A percentile compares a stretch with the other conserved stretches of the same genome.
phyloP scores from a whole-genome alignment of 2,329 filamentous ascomycete genomes.

The Apiospora hydei region DNA sequence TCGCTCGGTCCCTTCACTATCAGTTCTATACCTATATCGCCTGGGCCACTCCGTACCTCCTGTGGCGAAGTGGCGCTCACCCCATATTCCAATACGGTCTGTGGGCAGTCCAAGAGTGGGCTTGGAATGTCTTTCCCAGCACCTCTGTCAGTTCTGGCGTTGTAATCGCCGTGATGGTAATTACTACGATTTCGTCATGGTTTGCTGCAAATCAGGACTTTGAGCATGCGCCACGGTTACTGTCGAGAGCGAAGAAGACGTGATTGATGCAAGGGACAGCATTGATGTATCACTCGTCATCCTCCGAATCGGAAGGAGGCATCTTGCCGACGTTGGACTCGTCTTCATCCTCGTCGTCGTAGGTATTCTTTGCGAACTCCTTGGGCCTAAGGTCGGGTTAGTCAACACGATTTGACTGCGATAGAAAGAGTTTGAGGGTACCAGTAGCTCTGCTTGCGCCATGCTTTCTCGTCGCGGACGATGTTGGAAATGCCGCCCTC shows the following conservation, averaged over 20 bases:
- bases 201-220: constrained; percentile 55
- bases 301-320: constrained; percentile 82
- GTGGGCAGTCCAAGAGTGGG: constrained; percentile 86
- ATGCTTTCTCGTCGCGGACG: constrained; percentile 87
- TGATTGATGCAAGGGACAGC: constrained; percentile 31
- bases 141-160: constrained; percentile 60
- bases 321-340: constrained; percentile 84
- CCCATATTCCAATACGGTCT: constrained; percentile 71
- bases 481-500: constrained; percentile 92
- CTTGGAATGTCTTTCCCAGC: constrained; percentile 95
- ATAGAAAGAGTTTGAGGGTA: constrained; percentile 46
- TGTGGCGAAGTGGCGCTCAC: constrained; percentile 79
- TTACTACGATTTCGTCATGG: constrained; percentile 71
- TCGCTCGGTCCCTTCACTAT: constrained; percentile 89
- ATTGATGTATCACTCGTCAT: constrained; percentile 54
- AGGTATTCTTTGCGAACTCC: constrained; percentile 74
- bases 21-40: constrained; percentile 94
- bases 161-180: constrained; percentile 75
- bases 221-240: constrained; percentile 28
- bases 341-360: constrained; percentile 73
- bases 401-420: constrained; percentile 2
- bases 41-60: constrained; percentile 86
- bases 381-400: constrained; percentile 66
- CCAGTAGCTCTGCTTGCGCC: constrained; percentile 92
- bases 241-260: constrained; percentile 33